Evolutionary conservation across 805 yeast species (phyloP), one percentile per base, ranked within the genome.

Genomic region (Candida sanyiensis): DNA sequence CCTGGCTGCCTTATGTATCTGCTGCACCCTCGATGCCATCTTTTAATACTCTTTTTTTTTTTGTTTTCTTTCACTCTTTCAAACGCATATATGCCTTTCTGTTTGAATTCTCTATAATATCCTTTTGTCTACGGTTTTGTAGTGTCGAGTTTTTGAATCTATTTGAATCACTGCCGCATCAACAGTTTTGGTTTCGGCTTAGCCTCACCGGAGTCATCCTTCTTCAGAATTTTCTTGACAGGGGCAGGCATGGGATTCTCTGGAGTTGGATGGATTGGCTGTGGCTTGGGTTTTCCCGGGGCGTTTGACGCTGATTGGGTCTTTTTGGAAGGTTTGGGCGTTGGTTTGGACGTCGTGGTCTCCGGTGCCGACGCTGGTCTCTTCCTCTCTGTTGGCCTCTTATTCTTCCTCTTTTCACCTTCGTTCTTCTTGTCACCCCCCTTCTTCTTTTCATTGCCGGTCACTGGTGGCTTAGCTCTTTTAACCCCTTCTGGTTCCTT

Each of bases 1-100:
- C 61, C 52, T 74, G 32, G 77, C 73, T 17, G 77, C 73, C 18
- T 40, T 73, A 54, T 74, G 80, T 67, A 45, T 73, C 43, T 74
- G 80, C 52, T 73, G 75, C 54, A 69, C 79, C 19, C 48, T 74
- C 42, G 78, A 73, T 49, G 68, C 74, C 39, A 37, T 74, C 13
- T 69, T 73, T 46, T 73, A 58, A 54, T 19, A n/a, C n/a, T 27
- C 29, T 12, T 8, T 22, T 22, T 22, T 22, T 22, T 8, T 22
- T 8, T 22, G 25, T 8, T 11, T 8, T 11, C 11, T 22, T 22
- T 22, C 11, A 22, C 25, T 12, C 15, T 13, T 28, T 15, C 13
- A 28, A 15, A 15, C 11, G 9, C 8, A 9, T n/a, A 26, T 4
- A 19, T 17, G 4, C 7, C 26, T 1, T n/a, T 28, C 27, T 19